Conservation (phyloP, 2,329 filamentous ascomycete species). For the Colletotrichum caudatum region DNA sequence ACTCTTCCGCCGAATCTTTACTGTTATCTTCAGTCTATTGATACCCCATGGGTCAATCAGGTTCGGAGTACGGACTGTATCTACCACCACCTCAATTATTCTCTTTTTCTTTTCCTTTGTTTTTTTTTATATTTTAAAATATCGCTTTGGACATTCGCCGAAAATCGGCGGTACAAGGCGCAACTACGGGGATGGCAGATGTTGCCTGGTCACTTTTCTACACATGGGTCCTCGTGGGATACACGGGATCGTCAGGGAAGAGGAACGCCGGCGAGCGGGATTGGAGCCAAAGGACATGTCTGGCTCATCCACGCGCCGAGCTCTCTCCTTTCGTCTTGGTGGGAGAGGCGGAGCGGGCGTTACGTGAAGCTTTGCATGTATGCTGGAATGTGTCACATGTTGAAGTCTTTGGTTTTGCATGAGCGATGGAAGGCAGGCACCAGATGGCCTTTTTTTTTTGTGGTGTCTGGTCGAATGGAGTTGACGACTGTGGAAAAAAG, state of each 20-base stretch:
- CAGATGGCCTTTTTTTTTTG: conserved; percentile 23
- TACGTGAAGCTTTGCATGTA: conserved; percentile 35
- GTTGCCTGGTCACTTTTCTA: conserved; percentile 38
- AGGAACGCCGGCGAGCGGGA: conserved; percentile 25
- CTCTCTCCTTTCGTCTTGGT: conserved; percentile 14
- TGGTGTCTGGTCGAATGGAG: conserved; percentile 32
- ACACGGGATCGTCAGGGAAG: conserved; percentile 16
- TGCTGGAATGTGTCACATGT: conserved; percentile 37
- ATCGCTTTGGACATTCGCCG: conserved; percentile 16
- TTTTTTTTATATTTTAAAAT: conserved; percentile 30
- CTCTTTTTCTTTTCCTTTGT: neutral
- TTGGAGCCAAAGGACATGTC: conserved; percentile 4
- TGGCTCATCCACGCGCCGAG: conserved; percentile 20
- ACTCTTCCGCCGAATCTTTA: conserved; percentile 20
- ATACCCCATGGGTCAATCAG: conserved; percentile 32
- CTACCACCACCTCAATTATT: conserved; percentile 33
- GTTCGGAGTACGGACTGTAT: conserved; percentile 39
- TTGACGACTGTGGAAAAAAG: conserved; percentile 36
- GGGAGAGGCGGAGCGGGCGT: conserved; percentile 24
- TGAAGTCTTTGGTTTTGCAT: conserved; percentile 39
- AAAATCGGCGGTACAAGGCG: conserved; percentile 30
- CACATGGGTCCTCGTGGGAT: conserved; percentile 12
- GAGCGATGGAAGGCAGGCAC: conserved; percentile 40
- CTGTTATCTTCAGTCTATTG: conserved; percentile 29
- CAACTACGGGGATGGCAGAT: conserved; percentile 37